Evolutionary conservation across 139 green algal species (phyloP), one percentile per base, ranked within the genome.

Genomic region (Eudorina sp.): DNA sequence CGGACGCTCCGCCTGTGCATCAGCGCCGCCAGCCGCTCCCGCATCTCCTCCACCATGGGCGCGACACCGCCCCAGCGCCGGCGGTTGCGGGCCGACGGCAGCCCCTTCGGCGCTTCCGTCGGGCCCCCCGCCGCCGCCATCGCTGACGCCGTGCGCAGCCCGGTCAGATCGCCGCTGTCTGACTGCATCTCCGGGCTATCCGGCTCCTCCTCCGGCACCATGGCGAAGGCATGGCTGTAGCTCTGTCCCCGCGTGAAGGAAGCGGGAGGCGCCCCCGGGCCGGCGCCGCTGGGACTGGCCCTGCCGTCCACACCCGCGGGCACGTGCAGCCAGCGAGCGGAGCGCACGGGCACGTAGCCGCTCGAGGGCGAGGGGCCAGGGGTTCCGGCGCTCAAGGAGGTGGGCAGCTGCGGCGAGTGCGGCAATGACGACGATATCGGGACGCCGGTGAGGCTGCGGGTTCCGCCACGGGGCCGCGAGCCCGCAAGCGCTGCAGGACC

Each of bases 171-270:
- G 31, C 36, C 19, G 36, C 66, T 75, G 40, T 53, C 70, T 8
- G 68, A 9, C 9, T 76, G 34, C 4, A 58, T 21, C 43, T 80
- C 72, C 18, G 41, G 34, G 41, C 41, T 77, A 14, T 36, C 31
- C 6, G 53, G 11, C 2, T 72, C 53, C 36, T 84, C 77, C 77
- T 84, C 77, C 77, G 77, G 77, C 7, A 84, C 77, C 53, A 72
- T 31, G 14, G 48, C 4, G 31, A 83, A 51, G 51, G 25, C 51
- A 23, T 51, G 48, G 75, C 34, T 38, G 77, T 84, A 84, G 53
- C 53, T 84, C 27, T 51, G 31, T 48, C 75, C 75, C 31, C 75
- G 75, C 3, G 14, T 29, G 31, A 1, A n/a, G 48, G 29, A 29
- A 29, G 48, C 31, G 46, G 46, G 73, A 16, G 29, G 38, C 70